Conservation (phyloP, 768 basidiomycete species). For the Fibroporia radiculosa region DNA sequence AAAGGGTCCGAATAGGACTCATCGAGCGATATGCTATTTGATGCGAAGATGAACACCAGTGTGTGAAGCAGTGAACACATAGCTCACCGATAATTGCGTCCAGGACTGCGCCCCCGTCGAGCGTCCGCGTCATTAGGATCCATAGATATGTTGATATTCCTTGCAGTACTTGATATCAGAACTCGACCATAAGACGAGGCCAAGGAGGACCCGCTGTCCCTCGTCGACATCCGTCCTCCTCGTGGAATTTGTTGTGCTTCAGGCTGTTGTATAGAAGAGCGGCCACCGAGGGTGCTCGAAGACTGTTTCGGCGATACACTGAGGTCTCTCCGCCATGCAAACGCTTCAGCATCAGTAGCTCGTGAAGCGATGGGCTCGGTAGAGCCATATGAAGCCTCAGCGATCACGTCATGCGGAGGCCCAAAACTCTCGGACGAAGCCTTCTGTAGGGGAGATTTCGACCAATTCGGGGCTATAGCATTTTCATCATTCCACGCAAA, state of each 20-base stretch:
- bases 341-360: slow-evolving; percentile 12
- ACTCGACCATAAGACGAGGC: slow-evolving; percentile 21
- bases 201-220: slow-evolving; percentile 17
- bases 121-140: slow-evolving; percentile 11
- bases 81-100: slow-evolving; percentile 19
- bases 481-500: slow-evolving; percentile 15
- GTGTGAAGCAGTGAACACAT: not conserved
- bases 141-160: slow-evolving; percentile 12
- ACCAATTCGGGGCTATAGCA: slow-evolving; percentile 9
- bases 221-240: slow-evolving; percentile 12
- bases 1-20: slow-evolving; percentile 21
- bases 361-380: slow-evolving; percentile 14
- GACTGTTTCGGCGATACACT: slow-evolving; percentile 8
- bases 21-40: slow-evolving; percentile 12
- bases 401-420: slow-evolving; percentile 14
- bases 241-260: slow-evolving; percentile 1
- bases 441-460: slow-evolving; percentile 10
- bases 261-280: slow-evolving; percentile 4
- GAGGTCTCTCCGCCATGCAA: slow-evolving; percentile 18
- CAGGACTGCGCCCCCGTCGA: slow-evolving; percentile 17
- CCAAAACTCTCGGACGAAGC: slow-evolving; percentile 7
- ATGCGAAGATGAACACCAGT: not conserved
- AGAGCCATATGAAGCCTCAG: slow-evolving; percentile 12
- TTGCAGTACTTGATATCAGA: slow-evolving; percentile 7
- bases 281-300: slow-evolving; percentile 4